These are phyloP conservation scores for Tranzscheliella williamsii DNA, from an alignment of 1,284 basidiomycete species.

Conservation along the genomic window DNA sequence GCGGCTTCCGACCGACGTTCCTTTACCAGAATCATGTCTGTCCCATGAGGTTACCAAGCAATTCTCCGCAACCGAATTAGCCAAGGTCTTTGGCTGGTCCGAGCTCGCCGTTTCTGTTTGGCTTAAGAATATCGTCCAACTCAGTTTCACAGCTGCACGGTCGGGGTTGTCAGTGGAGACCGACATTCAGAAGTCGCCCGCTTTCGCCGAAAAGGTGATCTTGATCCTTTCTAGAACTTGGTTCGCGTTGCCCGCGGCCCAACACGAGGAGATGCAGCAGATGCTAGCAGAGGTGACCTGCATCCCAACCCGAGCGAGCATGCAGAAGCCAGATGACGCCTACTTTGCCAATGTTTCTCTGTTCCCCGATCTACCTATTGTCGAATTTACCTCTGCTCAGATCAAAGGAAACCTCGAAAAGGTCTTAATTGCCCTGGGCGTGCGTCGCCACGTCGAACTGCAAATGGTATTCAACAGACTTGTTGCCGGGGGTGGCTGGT, in stretches of 20 bases:
- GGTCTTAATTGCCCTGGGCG: slow-evolving; percentile 76
- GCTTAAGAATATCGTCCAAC: slow-evolving; percentile 70
- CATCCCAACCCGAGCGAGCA: slow-evolving; percentile 80
- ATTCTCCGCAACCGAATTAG: slow-evolving; percentile 64
- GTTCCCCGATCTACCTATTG: slow-evolving; percentile 79
- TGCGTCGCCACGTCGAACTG: slow-evolving; percentile 80
- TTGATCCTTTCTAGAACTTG: slow-evolving; percentile 74
- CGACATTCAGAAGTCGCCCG: slow-evolving; percentile 72
- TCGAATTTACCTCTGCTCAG: slow-evolving; percentile 70
- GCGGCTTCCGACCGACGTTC: slow-evolving; percentile 79
- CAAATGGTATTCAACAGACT: slow-evolving; percentile 63
- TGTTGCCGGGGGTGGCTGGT: slow-evolving; percentile 62
- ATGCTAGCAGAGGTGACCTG: slow-evolving; percentile 72
- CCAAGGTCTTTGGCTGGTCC: slow-evolving; percentile 69
- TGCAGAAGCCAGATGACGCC: slow-evolving; percentile 74
- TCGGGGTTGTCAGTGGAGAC: slow-evolving; percentile 62
- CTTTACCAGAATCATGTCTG: slow-evolving; percentile 76
- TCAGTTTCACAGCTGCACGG: slow-evolving; percentile 62
- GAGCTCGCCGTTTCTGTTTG: slow-evolving; percentile 80
- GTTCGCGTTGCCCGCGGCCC: slow-evolving; percentile 70
- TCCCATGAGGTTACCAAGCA: slow-evolving; percentile 70
- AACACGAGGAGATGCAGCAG: slow-evolving; percentile 68
- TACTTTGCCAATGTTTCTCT: slow-evolving; percentile 88
- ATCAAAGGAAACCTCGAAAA: slow-evolving; percentile 79
- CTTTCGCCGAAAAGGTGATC: slow-evolving; percentile 83